These are phyloP conservation scores for Macadamia tetraphylla DNA, from an alignment of 164 flowering plant species.

Conservation along the genomic window DNA sequence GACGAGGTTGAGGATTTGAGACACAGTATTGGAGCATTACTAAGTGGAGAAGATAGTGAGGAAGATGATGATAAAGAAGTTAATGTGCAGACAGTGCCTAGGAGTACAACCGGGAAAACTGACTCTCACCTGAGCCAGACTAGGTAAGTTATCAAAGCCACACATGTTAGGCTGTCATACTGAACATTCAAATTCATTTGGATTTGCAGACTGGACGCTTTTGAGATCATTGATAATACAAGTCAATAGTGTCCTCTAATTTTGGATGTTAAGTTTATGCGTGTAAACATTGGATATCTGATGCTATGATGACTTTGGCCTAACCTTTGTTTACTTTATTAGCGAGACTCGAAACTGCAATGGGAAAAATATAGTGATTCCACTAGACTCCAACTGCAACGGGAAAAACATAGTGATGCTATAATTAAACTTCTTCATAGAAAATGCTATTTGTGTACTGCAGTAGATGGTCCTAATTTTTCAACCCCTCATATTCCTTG, in stretches of 20 bases:
- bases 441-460: no score
- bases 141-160: conserved; percentile 32
- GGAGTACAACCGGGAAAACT: conserved; percentile 25
- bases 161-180: background rate
- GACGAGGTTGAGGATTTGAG: conserved; percentile 3
- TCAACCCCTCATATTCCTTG: background rate
- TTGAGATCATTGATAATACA: background rate
- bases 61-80: conserved; percentile 23
- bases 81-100: conserved; percentile 8
- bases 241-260: background rate
- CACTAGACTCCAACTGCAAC: background rate
- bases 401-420: background rate
- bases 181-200: background rate
- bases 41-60: conserved; percentile 31
- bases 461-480: background rate
- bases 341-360: background rate
- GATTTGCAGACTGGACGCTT: background rate
- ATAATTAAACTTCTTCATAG: background rate
- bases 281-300: background rate
- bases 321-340: background rate
- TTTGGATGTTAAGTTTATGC: background rate
- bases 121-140: conserved; percentile 72
- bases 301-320: background rate
- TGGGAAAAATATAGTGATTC: background rate
- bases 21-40: conserved; percentile 20